These are phyloP conservation scores for Euphorbia peplus DNA, from an alignment of 345 rosid genomes.

Conservation along the genomic window DNA sequence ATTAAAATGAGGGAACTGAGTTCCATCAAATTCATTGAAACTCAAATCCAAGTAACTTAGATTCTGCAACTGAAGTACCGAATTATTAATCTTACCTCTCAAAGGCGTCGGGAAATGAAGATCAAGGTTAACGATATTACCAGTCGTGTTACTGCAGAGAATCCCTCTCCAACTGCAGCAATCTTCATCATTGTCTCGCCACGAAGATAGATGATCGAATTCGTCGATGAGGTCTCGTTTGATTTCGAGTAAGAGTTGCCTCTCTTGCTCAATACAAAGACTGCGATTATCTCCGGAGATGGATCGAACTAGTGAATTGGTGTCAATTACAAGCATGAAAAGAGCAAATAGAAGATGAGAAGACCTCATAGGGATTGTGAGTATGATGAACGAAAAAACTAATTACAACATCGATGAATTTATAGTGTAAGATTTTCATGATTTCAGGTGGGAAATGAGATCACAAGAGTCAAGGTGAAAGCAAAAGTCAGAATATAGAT, in stretches of 20 bases:
- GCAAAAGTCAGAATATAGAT: not conserved
- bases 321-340: not conserved
- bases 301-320: not conserved
- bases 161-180: slow-evolving; percentile 35
- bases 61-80: slow-evolving; percentile 34
- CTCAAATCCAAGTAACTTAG: slow-evolving; percentile 43
- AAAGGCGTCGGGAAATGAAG: slow-evolving; percentile 17
- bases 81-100: slow-evolving; percentile 39
- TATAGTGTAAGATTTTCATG: not conserved
- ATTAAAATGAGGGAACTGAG: slow-evolving; percentile 32
- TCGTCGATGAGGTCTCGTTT: slow-evolving; percentile 24
- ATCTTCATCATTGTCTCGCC: slow-evolving; percentile 23
- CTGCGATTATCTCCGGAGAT: not conserved
- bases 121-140: slow-evolving; percentile 18
- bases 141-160: slow-evolving; percentile 11
- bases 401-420: not conserved
- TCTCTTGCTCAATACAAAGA: slow-evolving; percentile 23
- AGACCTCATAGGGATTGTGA: not conserved
- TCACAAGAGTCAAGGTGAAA: not conserved
- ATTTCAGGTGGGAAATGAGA: not conserved
- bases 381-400: not conserved
- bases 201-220: slow-evolving; percentile 23
- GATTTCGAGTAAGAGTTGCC: slow-evolving; percentile 23
- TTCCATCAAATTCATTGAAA: slow-evolving; percentile 31
- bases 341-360: not conserved